Percentiles rank a stretch among this genome's conserved stretches.
Evolutionary conservation across 164 flowering plant species (phyloP).

Genomic region (Berberis vulgaris): DNA sequence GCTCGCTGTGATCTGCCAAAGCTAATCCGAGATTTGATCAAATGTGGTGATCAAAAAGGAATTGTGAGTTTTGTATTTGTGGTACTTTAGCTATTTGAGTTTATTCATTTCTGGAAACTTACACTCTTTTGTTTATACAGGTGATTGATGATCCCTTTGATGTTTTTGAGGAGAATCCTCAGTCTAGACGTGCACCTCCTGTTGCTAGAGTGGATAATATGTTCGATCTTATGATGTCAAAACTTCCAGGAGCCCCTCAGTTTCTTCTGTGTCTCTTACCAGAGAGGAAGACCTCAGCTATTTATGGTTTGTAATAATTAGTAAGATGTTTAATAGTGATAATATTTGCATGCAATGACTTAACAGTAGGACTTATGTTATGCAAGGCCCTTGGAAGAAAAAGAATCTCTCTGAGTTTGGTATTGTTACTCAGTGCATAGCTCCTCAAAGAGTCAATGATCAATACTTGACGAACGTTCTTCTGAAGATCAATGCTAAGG

Average conservation of each 20-base stretch:
- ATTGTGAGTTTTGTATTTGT: constrained; percentile 3
- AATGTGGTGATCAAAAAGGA: constrained; percentile 60
- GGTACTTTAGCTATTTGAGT: background rate
- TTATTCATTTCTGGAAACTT: background rate
- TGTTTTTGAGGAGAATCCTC: constrained; percentile 42
- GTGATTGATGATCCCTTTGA: constrained; percentile 31
- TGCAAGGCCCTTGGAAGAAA: constrained; percentile 27
- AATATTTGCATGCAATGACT: background rate
- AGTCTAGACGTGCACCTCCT: constrained; percentile 36
- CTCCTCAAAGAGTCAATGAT: constrained; percentile 40
- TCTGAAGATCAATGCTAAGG: constrained; percentile 30
- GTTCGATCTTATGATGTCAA: constrained; percentile 41
- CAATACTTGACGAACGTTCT: constrained; percentile 62
- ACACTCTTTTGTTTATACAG: constrained; percentile 13
- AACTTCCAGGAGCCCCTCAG: constrained; percentile 44
- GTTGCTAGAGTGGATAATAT: constrained; percentile 48
- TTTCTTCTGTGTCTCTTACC: constrained; percentile 56
- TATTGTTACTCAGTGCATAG: constrained; percentile 81
- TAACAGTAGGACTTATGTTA: background rate
- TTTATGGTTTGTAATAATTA: constrained; percentile 40
- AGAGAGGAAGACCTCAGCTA: constrained; percentile 43
- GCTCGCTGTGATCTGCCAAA: constrained; percentile 56
- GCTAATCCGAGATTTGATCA: constrained; percentile 39
- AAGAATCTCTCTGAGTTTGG: constrained; percentile 52
- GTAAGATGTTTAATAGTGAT: background rate